Evolutionary conservation across 352 stramenopile genomes (phyloP).

Genomic region (Phytopythium vexans): DNA sequence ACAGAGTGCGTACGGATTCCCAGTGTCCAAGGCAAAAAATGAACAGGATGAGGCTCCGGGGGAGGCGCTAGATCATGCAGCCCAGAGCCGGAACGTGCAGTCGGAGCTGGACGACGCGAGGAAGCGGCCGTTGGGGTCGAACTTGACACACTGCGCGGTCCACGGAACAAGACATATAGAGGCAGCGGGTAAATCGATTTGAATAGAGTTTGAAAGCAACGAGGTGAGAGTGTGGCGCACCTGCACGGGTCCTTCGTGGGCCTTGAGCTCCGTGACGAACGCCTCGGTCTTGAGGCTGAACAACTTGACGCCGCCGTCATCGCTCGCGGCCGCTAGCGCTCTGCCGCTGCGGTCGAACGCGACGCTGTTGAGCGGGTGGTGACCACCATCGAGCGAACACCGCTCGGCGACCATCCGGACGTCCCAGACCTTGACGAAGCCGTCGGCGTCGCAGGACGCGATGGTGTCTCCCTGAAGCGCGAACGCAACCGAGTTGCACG

Average conservation of each 20-base stretch:
- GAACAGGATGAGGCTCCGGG: neutral
- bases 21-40: neutral
- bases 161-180: constrained; percentile 1
- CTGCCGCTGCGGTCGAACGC: constrained; percentile 89
- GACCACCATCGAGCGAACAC: constrained; percentile 76
- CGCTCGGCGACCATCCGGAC: constrained; percentile 93
- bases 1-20: too few relatives aligned
- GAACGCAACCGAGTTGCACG: constrained; percentile 89
- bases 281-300: constrained; percentile 79
- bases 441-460: constrained; percentile 91
- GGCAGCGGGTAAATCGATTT: neutral
- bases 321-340: constrained; percentile 79
- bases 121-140: constrained; percentile 86
- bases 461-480: constrained; percentile 87
- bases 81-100: constrained; percentile 92
- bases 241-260: constrained; percentile 93
- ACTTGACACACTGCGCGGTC: constrained; percentile 73
- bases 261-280: constrained; percentile 76
- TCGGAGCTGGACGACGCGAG: constrained; percentile 91
- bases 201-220: neutral
- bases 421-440: constrained; percentile 95
- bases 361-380: constrained; percentile 90
- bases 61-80: constrained; percentile 17
- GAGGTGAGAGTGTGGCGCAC: constrained; percentile 23
- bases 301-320: constrained; percentile 90